These are phyloP conservation scores for Polychaeton citri DNA, from an alignment of 2,329 filamentous ascomycete species.

Conservation along the genomic window DNA sequence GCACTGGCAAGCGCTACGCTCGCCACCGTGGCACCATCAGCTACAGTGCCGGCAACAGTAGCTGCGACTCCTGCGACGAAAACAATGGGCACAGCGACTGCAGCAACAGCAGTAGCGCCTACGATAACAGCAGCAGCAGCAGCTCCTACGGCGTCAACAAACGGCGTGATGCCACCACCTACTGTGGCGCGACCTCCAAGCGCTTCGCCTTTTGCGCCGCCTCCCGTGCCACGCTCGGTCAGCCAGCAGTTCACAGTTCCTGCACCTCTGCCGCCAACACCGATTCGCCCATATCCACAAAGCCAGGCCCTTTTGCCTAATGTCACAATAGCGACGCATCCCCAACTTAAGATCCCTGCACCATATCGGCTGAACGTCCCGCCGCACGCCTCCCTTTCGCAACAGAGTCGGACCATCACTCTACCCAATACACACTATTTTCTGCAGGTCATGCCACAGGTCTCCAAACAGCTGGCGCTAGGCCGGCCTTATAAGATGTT, in stretches of 20 bases:
- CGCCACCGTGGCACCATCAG: constrained; percentile 27
- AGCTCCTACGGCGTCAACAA: constrained; percentile 10
- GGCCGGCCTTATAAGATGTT: constrained; percentile 65
- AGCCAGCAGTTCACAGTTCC: constrained; percentile 18
- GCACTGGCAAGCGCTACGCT: constrained; percentile 23
- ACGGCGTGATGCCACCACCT: constrained; percentile 20
- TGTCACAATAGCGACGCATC: constrained; percentile 55
- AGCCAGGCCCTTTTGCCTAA: constrained; percentile 54
- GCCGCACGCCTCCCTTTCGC: constrained; percentile 50
- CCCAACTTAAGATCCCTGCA: constrained; percentile 44
- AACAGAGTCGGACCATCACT: constrained; percentile 61
- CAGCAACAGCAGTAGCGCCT: constrained; percentile 8
- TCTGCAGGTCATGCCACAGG: constrained; percentile 55
- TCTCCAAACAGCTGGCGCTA: constrained; percentile 45
- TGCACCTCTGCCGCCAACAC: constrained; percentile 24
- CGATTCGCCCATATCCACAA: constrained; percentile 19
- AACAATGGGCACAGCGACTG: constrained; percentile 15
- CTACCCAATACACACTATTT: constrained; percentile 55
- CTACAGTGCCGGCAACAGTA: constrained; percentile 17
- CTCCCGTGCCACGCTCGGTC: constrained; percentile 7
- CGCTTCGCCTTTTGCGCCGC: constrained; percentile 14
- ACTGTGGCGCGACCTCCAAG: constrained; percentile 12
- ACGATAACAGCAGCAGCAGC: constrained; percentile 15
- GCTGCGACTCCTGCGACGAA: constrained; percentile 31
- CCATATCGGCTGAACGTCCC: constrained; percentile 51